These are phyloP conservation scores for Forsythia viridissima DNA, from an alignment of 257 asterid species.

Conservation along the genomic window DNA sequence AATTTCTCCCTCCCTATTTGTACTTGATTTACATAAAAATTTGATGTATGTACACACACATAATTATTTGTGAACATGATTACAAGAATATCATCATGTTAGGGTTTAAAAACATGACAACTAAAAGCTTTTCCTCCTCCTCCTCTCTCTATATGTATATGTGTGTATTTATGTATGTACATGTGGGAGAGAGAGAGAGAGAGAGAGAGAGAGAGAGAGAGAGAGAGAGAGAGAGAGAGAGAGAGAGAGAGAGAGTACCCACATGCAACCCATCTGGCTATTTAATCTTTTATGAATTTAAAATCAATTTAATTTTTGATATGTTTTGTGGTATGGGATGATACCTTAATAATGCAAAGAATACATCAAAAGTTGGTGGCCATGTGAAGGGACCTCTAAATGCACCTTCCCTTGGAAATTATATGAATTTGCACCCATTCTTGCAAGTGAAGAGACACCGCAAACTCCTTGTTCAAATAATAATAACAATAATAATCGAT, in stretches of 20 bases:
- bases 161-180: too few species aligned
- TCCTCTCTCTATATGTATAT: constrained; percentile 10
- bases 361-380: constrained; percentile 36
- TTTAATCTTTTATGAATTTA: constrained; percentile 30
- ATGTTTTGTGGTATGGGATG: constrained; percentile 29
- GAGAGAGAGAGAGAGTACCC: constrained; percentile 22
- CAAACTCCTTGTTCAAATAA: not conserved
- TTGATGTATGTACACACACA: too few species aligned
- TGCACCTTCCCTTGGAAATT: constrained; percentile 35
- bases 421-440: constrained; percentile 20
- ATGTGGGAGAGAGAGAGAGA: too few species aligned
- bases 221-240: too few species aligned
- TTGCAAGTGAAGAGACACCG: constrained; percentile 21
- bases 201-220: too few species aligned
- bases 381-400: constrained; percentile 53
- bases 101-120: not conserved
- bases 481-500: too few species aligned
- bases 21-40: too few species aligned
- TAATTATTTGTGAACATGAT: not conserved
- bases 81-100: not conserved
- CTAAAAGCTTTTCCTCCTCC: not conserved
- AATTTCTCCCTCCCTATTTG: too few species aligned
- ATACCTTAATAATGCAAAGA: constrained; percentile 38
- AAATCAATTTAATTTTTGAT: constrained; percentile 15
- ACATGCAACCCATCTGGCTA: constrained; percentile 69